Evolutionary conservation across 768 basidiomycete genomes (phyloP).

Genomic region (Grammothele lineata): DNA sequence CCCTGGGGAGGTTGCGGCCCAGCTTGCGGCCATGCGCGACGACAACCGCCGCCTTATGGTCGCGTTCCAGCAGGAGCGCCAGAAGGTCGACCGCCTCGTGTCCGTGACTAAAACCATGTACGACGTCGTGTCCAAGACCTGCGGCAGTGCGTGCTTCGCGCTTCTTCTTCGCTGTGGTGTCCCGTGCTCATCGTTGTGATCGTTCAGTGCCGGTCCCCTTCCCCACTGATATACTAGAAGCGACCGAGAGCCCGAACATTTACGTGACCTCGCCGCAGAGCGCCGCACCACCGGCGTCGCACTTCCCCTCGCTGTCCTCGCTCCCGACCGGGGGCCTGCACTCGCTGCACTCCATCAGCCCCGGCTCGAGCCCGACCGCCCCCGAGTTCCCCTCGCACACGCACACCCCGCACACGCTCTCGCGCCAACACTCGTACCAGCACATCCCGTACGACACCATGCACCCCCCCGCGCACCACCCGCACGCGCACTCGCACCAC

Average conservation of each 20-base stretch:
- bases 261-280: constrained; percentile 64
- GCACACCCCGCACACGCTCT: constrained; percentile 40
- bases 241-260: constrained; percentile 57
- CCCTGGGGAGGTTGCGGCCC: constrained; percentile 71
- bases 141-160: constrained; percentile 42
- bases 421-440: constrained; percentile 59
- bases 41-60: constrained; percentile 62
- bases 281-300: constrained; percentile 36
- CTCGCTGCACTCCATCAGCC: constrained; percentile 42
- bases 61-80: constrained; percentile 49
- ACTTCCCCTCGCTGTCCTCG: constrained; percentile 32
- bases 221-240: constrained; percentile 49
- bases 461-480: constrained; percentile 4
- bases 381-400: constrained; percentile 41
- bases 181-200: constrained; percentile 46
- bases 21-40: constrained; percentile 65
- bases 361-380: constrained; percentile 52
- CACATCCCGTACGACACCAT: constrained; percentile 36
- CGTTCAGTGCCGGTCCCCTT: constrained; percentile 31
- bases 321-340: constrained; percentile 37
- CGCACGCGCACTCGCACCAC: constrained; percentile 19
- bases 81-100: constrained; percentile 59
- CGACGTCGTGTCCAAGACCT: constrained; percentile 56
- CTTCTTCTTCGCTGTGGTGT: constrained; percentile 23
- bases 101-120: constrained; percentile 56